phyloP scores from a whole-genome alignment of 2,329 filamentous ascomycete genomes.

The Colletotrichum tabaci region DNA sequence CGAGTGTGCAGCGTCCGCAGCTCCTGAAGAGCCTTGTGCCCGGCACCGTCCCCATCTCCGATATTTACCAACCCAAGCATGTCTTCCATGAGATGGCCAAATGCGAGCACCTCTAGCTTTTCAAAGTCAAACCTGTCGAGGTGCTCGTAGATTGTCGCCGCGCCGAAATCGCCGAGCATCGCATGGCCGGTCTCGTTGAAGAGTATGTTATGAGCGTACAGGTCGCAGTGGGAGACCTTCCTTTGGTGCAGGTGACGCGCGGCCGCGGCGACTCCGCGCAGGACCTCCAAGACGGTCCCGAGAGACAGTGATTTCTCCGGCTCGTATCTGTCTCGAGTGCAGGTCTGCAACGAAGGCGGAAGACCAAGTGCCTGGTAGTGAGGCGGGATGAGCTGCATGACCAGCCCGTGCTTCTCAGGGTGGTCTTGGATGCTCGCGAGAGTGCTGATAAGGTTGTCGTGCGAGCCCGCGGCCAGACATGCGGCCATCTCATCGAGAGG shows the following conservation, averaged over 20 bases:
- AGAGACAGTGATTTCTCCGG: slow-evolving; percentile 49
- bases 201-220: slow-evolving; percentile 65
- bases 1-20: slow-evolving; percentile 49
- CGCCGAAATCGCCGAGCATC: slow-evolving; percentile 63
- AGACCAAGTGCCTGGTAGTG: slow-evolving; percentile 59
- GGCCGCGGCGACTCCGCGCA: slow-evolving; percentile 58
- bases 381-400: slow-evolving; percentile 63
- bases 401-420: slow-evolving; percentile 58
- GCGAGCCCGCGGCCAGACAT: slow-evolving; percentile 60
- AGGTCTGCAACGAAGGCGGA: slow-evolving; percentile 61
- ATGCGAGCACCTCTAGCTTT: slow-evolving; percentile 62
- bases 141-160: slow-evolving; percentile 60
- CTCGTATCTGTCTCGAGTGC: slow-evolving; percentile 61
- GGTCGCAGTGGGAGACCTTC: slow-evolving; percentile 62
- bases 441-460: slow-evolving; percentile 61
- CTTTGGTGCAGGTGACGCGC: slow-evolving; percentile 60
- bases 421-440: slow-evolving; percentile 60
- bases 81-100: slow-evolving; percentile 63
- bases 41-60: slow-evolving; percentile 14
- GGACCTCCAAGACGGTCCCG: slow-evolving; percentile 52
- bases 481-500: slow-evolving; percentile 65
- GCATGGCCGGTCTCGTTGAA: slow-evolving; percentile 58
- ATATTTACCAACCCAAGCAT: slow-evolving; percentile 54
- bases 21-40: slow-evolving; percentile 36
- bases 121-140: slow-evolving; percentile 51